Evolutionary conservation across 352 stramenopile species (phyloP).

Genomic region (Phytopythium sindhum): DNA sequence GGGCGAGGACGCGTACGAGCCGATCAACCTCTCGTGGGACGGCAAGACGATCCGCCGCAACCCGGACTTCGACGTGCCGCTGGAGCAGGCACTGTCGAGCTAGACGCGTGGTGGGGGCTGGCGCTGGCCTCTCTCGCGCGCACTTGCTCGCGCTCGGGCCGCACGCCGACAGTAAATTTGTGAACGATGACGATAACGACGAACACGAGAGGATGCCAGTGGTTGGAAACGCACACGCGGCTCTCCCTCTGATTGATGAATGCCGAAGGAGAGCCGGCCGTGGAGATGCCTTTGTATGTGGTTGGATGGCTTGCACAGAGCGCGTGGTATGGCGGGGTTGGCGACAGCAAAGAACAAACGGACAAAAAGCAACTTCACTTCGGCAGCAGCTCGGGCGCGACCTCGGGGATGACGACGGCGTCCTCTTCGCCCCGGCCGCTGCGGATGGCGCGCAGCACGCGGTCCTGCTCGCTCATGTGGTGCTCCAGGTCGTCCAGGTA

Average conservation of each 20-base stretch:
- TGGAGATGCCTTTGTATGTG: neutral
- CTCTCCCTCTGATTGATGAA: conserved; percentile 1
- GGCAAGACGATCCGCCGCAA: conserved; percentile 76
- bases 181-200: conserved; percentile 23
- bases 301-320: neutral
- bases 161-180: conserved; percentile 1
- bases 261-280: neutral
- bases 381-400: conserved; percentile 10
- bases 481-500: conserved; percentile 85
- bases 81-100: conserved; percentile 50
- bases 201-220: conserved; percentile 19
- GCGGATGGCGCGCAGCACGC: conserved; percentile 75
- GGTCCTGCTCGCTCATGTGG: conserved; percentile 79
- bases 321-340: too few species aligned
- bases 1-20: conserved; percentile 71
- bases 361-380: neutral
- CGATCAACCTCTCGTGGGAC: conserved; percentile 85
- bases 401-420: conserved; percentile 16
- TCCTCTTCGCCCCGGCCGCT: conserved; percentile 39
- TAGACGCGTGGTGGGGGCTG: neutral
- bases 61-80: conserved; percentile 76
- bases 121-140: neutral
- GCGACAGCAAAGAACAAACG: neutral
- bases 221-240: neutral
- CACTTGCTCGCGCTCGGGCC: neutral